A percentile compares a stretch with the other conserved stretches of the same genome.
Conservation (phyloP, 768 basidiomycete genomes). For the Podaxis rugospora region DNA sequence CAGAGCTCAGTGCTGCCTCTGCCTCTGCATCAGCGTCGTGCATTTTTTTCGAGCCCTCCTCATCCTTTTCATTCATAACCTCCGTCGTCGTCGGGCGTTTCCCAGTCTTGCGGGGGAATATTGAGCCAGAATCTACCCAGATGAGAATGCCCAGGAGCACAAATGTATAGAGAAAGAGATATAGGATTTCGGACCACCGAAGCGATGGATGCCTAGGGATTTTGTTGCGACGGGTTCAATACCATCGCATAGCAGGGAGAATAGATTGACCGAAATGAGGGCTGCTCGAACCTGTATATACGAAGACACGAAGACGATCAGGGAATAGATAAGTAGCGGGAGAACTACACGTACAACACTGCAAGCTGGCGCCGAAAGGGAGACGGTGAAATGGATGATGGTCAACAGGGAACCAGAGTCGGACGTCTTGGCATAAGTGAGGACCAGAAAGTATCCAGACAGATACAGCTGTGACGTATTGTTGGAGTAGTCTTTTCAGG, state of each 20-base stretch:
- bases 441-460: constrained; percentile 61
- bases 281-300: constrained; percentile 52
- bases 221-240: constrained; percentile 37
- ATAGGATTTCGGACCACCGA: constrained; percentile 73
- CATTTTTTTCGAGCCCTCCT: constrained; percentile 17
- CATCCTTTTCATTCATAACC: constrained; percentile 7
- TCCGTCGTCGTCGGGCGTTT: constrained; percentile 12
- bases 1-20: constrained; percentile 38
- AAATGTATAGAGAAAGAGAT: constrained; percentile 59
- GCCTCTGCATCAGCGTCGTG: constrained; percentile 57
- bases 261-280: constrained; percentile 75
- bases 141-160: constrained; percentile 61
- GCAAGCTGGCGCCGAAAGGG: constrained; percentile 63
- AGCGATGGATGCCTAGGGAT: constrained; percentile 55
- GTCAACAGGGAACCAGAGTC: constrained; percentile 51
- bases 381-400: constrained; percentile 66
- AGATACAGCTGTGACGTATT: constrained; percentile 47
- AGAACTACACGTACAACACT: constrained; percentile 49
- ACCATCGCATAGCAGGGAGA: constrained; percentile 68
- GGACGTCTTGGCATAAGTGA: constrained; percentile 68
- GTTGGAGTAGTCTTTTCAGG: neutral
- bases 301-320: neutral
- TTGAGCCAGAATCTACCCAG: constrained; percentile 67
- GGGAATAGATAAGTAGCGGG: neutral
- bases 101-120: constrained; percentile 36